Conservation (phyloP, 2,329 filamentous ascomycete genomes). For the Leptodontidium sp. region DNA sequence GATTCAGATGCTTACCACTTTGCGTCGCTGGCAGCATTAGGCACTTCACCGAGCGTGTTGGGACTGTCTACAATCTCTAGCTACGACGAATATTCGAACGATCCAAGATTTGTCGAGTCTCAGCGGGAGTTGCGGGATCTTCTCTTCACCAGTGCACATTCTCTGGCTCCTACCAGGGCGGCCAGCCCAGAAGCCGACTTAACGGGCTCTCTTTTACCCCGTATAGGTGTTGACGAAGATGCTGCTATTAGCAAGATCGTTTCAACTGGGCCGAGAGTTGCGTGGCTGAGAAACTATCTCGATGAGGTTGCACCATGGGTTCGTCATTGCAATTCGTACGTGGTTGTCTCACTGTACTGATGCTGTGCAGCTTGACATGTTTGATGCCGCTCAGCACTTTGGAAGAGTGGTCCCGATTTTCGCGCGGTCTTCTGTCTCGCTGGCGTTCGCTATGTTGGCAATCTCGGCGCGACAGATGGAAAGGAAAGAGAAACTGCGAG, state of each 20-base stretch:
- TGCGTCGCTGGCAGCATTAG: too few relatives aligned
- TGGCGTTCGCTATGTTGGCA: slow-evolving; percentile 60
- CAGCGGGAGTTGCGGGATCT: slow-evolving; percentile 55
- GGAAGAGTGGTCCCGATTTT: slow-evolving; percentile 59
- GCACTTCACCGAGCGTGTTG: too few relatives aligned
- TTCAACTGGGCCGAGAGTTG: slow-evolving; percentile 35
- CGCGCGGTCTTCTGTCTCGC: slow-evolving; percentile 54
- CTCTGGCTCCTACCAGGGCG: slow-evolving; percentile 43
- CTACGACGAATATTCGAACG: slow-evolving; percentile 45
- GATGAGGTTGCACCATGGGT: slow-evolving; percentile 57
- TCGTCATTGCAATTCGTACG: too few relatives aligned
- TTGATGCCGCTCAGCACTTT: slow-evolving; percentile 61
- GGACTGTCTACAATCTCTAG: background rate
- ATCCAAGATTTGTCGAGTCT: slow-evolving; percentile 54
- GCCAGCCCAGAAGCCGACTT: slow-evolving; percentile 40
- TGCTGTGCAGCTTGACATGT: slow-evolving; percentile 58
- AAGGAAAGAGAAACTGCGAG: slow-evolving; percentile 49
- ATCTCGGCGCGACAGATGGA: slow-evolving; percentile 62
- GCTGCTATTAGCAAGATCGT: slow-evolving; percentile 17
- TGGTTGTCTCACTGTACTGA: too few relatives aligned
- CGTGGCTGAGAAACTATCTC: slow-evolving; percentile 59
- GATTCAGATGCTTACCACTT: too few relatives aligned
- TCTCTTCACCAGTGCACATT: slow-evolving; percentile 50
- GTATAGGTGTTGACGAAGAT: background rate
- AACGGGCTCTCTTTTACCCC: background rate